Evolutionary conservation across 441 rosid genomes (phyloP).

Genomic region (Capsella rubella): DNA sequence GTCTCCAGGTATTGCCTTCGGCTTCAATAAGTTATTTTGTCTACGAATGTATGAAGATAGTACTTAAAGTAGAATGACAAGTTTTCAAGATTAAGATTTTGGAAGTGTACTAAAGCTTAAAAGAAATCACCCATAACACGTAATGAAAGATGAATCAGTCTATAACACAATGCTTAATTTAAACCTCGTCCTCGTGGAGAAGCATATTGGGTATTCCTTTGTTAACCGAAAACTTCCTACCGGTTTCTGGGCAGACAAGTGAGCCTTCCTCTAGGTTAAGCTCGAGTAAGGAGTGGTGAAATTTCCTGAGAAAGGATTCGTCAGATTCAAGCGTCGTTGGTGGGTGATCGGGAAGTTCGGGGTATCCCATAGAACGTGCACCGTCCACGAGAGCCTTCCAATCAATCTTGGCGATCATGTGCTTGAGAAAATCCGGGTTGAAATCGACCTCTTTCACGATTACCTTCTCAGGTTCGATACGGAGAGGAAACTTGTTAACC

Average conservation of each 20-base stretch:
- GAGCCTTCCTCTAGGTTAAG: constrained; percentile 83
- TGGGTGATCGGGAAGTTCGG: constrained; percentile 63
- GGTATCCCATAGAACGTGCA: constrained; percentile 68
- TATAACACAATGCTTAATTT: constrained; percentile 29
- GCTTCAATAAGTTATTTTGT: constrained; percentile 85
- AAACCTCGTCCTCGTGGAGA: constrained; percentile 87
- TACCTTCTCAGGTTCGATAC: constrained; percentile 64
- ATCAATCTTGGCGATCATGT: constrained; percentile 71
- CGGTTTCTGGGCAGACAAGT: constrained; percentile 79
- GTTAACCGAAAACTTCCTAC: constrained; percentile 68
- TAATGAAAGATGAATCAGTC: constrained; percentile 17
- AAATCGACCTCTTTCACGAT: constrained; percentile 68
- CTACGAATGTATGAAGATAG: constrained; percentile 87
- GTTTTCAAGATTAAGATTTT: not conserved
- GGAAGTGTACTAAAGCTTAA: constrained; percentile 17
- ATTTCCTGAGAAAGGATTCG: constrained; percentile 59
- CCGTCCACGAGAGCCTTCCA: constrained; percentile 81
- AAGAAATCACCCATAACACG: constrained; percentile 19
- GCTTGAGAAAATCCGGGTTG: constrained; percentile 69
- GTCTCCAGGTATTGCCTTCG: constrained; percentile 78
- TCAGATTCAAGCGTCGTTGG: constrained; percentile 57
- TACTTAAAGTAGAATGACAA: constrained; percentile 64
- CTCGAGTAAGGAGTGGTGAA: constrained; percentile 85
- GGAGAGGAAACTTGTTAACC: constrained; percentile 72
- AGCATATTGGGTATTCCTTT: constrained; percentile 91